These are phyloP conservation scores for Talaromyces sp. DNA, from an alignment of 2,329 filamentous ascomycete species.

Conservation along the genomic window DNA sequence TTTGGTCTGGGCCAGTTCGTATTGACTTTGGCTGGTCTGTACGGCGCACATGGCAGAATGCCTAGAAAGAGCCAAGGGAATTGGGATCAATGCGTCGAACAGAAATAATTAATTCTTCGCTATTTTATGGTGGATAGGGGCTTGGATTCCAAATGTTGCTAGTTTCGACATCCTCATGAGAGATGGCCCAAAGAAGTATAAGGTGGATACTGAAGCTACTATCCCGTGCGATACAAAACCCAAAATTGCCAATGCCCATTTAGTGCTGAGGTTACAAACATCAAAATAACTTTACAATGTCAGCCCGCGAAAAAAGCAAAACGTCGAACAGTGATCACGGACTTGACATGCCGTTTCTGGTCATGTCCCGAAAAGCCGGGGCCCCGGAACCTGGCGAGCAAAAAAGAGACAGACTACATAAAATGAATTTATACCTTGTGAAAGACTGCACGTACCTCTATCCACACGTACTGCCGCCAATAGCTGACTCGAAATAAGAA, in stretches of 20 bases:
- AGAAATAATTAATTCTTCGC: neutral
- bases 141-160: conserved; percentile 25
- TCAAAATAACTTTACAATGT: conserved; percentile 25
- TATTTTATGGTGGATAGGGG: neutral
- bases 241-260: conserved; percentile 43
- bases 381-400: neutral
- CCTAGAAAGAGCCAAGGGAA: neutral
- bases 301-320: neutral
- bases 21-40: neutral
- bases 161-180: conserved; percentile 35
- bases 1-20: neutral
- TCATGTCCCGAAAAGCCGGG: neutral
- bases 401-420: neutral
- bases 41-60: neutral
- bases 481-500: conserved; percentile 44
- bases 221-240: conserved; percentile 42
- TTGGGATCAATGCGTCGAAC: neutral
- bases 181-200: conserved; percentile 41
- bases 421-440: neutral
- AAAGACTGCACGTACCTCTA: conserved; percentile 29
- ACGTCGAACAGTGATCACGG: neutral
- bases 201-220: conserved; percentile 41
- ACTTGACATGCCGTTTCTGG: neutral
- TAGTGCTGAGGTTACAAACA: conserved; percentile 40
- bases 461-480: conserved; percentile 42